phyloP scores from a whole-genome alignment of 2,329 filamentous ascomycete species.

The Teratosphaeria zuluensis region DNA sequence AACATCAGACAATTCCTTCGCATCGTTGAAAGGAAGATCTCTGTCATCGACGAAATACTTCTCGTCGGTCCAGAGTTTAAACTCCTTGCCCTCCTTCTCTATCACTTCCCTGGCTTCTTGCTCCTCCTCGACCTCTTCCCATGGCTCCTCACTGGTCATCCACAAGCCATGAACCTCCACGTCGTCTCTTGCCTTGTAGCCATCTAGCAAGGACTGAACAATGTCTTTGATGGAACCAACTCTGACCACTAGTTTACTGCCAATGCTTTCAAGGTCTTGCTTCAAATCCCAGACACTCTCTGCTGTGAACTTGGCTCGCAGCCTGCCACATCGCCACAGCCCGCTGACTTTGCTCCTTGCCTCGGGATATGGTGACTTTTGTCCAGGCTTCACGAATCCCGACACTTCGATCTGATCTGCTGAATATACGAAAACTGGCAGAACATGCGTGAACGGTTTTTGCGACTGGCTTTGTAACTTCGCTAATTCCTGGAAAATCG shows the following conservation, averaged over 20 bases:
- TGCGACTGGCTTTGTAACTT: constrained; percentile 39
- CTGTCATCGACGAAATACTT: constrained; percentile 71
- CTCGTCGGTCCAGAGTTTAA: constrained; percentile 61
- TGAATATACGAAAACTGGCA: constrained; percentile 61
- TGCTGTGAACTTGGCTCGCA: constrained; percentile 61
- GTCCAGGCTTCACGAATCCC: constrained; percentile 52
- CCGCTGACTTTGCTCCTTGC: constrained; percentile 55
- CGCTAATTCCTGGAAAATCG: constrained; percentile 52
- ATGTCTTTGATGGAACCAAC: constrained; percentile 54
- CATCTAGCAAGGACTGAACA: constrained; percentile 47
- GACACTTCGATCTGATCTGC: constrained; percentile 65
- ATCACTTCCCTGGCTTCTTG: constrained; percentile 45
- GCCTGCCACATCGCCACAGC: constrained; percentile 66
- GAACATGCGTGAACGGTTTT: constrained; percentile 50
- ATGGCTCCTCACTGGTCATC: constrained; percentile 62
- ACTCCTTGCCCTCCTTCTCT: constrained; percentile 44
- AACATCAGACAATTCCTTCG: constrained; percentile 58
- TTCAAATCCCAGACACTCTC: constrained; percentile 68
- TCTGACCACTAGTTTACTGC: constrained; percentile 54
- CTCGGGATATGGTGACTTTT: constrained; percentile 55
- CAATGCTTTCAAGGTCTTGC: constrained; percentile 46
- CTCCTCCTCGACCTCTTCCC: constrained; percentile 61
- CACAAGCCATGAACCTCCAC: constrained; percentile 54
- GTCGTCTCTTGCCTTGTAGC: constrained; percentile 26
- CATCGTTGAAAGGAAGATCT: constrained; percentile 50